Evolutionary conservation across 1,284 basidiomycete genomes (phyloP).

Genomic region (Microbotryum intermedium): DNA sequence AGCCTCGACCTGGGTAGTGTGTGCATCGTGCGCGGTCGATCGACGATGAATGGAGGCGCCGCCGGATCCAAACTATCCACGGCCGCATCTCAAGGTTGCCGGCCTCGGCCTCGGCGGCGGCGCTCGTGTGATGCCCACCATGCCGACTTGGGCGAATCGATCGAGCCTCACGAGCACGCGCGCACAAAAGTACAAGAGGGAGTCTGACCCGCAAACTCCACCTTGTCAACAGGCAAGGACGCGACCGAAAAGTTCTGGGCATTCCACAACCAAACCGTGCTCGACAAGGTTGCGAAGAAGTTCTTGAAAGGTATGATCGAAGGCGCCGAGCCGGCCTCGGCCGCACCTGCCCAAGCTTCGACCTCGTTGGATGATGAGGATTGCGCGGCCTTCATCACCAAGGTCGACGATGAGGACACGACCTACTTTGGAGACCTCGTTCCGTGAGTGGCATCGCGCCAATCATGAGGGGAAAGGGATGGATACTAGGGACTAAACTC

Average conservation of each 20-base stretch:
- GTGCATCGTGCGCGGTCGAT: too few relatives aligned
- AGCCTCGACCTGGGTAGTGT: too few relatives aligned
- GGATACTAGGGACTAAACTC: background rate
- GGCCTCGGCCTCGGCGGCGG: background rate
- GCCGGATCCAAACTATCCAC: background rate
- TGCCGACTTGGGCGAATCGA: background rate
- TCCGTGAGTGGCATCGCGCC: background rate
- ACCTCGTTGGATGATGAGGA: background rate
- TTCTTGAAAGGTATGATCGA: slow-evolving; percentile 19
- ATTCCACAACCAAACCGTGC: slow-evolving; percentile 21
- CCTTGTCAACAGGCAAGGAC: slow-evolving; percentile 7
- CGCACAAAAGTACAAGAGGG: slow-evolving; percentile 5
- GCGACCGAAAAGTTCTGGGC: slow-evolving; percentile 15
- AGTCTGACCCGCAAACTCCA: too few relatives aligned
- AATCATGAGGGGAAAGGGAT: background rate
- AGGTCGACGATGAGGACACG: slow-evolving; percentile 15
- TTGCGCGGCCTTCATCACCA: background rate
- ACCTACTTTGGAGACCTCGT: slow-evolving; percentile 28
- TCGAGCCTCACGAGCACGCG: slow-evolving; percentile 2
- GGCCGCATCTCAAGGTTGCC: background rate
- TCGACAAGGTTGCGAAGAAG: slow-evolving; percentile 12
- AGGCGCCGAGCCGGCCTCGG: background rate
- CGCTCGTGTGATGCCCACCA: too few relatives aligned
- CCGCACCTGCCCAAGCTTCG: background rate
- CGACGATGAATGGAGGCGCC: too few relatives aligned